Evolutionary conservation across 2,329 filamentous ascomycete species (phyloP).

Genomic region (Dactylellina parvicollis): DNA sequence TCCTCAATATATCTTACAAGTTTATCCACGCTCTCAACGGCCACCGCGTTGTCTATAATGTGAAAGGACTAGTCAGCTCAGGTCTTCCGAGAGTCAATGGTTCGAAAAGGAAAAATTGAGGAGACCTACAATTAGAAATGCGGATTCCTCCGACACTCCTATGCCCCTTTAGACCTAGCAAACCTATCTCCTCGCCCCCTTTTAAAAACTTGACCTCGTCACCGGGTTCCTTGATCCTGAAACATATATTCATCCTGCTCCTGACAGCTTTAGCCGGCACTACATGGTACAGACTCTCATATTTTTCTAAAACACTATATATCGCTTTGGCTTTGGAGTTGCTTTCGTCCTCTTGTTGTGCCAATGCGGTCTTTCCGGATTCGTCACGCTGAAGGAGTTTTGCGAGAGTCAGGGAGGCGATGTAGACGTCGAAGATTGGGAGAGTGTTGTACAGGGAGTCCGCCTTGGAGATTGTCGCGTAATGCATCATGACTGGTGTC

Average conservation of each 20-base stretch:
- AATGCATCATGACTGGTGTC: constrained; percentile 81
- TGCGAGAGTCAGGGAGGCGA: constrained; percentile 88
- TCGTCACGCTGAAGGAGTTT: constrained; percentile 68
- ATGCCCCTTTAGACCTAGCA: constrained; percentile 88
- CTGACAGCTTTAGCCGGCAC: constrained; percentile 79
- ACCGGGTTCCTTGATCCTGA: constrained; percentile 71
- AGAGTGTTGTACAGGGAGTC: constrained; percentile 96
- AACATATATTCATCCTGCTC: constrained; percentile 95
- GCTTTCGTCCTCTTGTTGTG: constrained; percentile 78
- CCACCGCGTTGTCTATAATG: constrained; percentile 61
- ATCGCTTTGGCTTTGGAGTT: constrained; percentile 79
- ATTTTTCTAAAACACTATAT: constrained; percentile 79
- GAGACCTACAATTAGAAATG: constrained; percentile 84
- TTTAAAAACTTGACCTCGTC: constrained; percentile 84
- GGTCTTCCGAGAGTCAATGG: background rate
- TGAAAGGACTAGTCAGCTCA: background rate
- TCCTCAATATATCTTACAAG: constrained; percentile 71
- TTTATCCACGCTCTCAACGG: constrained; percentile 73
- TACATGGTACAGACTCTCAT: constrained; percentile 77
- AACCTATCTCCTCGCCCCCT: constrained; percentile 72
- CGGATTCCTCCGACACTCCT: constrained; percentile 86
- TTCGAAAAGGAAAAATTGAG: too few relatives aligned
- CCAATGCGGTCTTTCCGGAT: constrained; percentile 71
- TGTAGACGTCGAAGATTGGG: constrained; percentile 92
- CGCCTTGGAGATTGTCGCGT: constrained; percentile 86